Conservation (phyloP, 352 stramenopile species). For the Phytophthora sojae region DNA sequence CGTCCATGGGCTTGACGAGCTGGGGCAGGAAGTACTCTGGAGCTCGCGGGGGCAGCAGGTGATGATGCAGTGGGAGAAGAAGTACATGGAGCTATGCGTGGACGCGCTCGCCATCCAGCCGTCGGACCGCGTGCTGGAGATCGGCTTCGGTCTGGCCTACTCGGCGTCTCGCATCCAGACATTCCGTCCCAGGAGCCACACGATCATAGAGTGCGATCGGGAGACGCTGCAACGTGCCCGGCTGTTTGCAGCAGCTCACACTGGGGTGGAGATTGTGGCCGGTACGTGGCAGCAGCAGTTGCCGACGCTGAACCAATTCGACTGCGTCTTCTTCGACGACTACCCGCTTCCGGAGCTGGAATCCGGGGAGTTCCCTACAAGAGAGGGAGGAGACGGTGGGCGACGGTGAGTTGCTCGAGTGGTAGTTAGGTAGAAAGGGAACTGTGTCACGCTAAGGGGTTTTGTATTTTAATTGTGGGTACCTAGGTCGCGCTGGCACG, state of each 20-base stretch:
- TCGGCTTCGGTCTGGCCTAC: conserved; percentile 88
- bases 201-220: conserved; percentile 84
- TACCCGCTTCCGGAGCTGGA: conserved; percentile 73
- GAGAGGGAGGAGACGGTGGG: neutral
- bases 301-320: conserved; percentile 59
- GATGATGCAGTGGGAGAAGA: conserved; percentile 91
- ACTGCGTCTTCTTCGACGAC: conserved; percentile 89
- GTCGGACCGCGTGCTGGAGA: conserved; percentile 77
- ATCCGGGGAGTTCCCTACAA: neutral
- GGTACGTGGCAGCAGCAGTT: conserved; percentile 80
- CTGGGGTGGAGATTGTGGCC: conserved; percentile 54
- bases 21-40: conserved; percentile 57
- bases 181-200: conserved; percentile 59
- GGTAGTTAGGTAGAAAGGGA: neutral
- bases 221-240: conserved; percentile 56
- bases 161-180: conserved; percentile 78
- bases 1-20: conserved; percentile 46
- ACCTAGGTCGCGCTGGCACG: conserved; percentile 75
- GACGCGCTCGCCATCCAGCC: conserved; percentile 60
- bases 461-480: conserved; percentile 13
- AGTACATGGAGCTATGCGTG: conserved; percentile 85
- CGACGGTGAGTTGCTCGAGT: conserved; percentile 16
- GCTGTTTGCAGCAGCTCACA: conserved; percentile 50
- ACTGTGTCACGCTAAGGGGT: neutral
- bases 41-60: conserved; percentile 84